These are phyloP conservation scores for Mrakia frigida DNA, from an alignment of 768 basidiomycete species.

Conservation along the genomic window DNA sequence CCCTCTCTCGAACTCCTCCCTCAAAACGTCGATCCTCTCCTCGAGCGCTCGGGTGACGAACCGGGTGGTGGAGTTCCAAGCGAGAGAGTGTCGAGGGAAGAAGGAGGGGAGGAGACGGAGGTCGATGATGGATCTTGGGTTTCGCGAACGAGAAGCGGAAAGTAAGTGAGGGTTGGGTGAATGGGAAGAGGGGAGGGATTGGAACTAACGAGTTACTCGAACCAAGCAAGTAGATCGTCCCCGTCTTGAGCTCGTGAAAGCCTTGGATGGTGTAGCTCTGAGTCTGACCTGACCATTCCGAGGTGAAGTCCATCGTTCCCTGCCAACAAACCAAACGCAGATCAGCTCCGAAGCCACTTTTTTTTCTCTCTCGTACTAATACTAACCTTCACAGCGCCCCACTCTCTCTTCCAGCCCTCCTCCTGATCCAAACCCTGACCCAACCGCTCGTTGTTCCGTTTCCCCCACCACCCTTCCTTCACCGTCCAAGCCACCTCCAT, in stretches of 20 bases:
- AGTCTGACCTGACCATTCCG: neutral
- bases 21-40: neutral
- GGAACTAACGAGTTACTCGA: neutral
- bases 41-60: constrained; percentile 6
- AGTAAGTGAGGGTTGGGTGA: neutral
- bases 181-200: neutral
- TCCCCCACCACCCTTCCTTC: constrained; percentile 23
- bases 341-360: too few species aligned
- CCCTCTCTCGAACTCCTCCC: neutral
- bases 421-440: neutral
- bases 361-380: too few species aligned
- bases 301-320: constrained; percentile 9
- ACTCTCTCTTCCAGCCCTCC: neutral
- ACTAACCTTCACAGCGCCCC: constrained; percentile 1
- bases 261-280: constrained; percentile 7
- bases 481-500: constrained; percentile 1
- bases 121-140: neutral
- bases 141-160: neutral
- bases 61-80: neutral
- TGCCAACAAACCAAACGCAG: neutral
- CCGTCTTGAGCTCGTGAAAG: neutral
- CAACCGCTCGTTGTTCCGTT: neutral
- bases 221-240: constrained; percentile 6
- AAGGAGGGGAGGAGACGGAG: constrained; percentile 9
- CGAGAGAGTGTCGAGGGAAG: neutral